Evolutionary conservation across 1,139 yeast species (phyloP).

Genomic region (Scheffersomyces illinoinensis): DNA sequence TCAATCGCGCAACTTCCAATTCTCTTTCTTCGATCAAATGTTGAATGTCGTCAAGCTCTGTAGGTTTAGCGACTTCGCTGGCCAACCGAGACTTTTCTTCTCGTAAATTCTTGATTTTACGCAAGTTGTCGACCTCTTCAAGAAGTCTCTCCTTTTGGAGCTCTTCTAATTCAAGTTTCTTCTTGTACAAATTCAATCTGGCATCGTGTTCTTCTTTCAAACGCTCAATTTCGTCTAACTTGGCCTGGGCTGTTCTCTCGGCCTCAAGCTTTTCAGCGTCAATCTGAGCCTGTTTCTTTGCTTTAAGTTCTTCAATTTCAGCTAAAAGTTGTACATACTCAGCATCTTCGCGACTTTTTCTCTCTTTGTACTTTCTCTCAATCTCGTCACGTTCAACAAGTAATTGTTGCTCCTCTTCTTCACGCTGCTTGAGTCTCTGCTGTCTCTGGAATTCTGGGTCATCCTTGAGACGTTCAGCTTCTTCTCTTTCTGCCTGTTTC

Average conservation of each 20-base stretch:
- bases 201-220: constrained; percentile 37
- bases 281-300: constrained; percentile 22
- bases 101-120: constrained; percentile 38
- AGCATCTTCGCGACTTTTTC: constrained; percentile 21
- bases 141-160: constrained; percentile 35
- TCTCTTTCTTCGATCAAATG: constrained; percentile 38
- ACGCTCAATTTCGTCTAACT: constrained; percentile 34
- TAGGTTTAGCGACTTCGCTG: constrained; percentile 24
- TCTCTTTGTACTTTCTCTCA: constrained; percentile 27
- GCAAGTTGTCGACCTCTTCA: constrained; percentile 42
- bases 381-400: constrained; percentile 27
- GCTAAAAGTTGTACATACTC: constrained; percentile 20
- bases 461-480: constrained; percentile 20
- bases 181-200: constrained; percentile 28
- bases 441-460: constrained; percentile 31
- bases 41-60: constrained; percentile 31
- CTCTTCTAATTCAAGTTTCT: constrained; percentile 37
- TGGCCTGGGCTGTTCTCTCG: constrained; percentile 32
- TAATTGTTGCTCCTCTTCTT: constrained; percentile 27
- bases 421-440: constrained; percentile 27
- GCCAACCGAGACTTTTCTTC: constrained; percentile 39
- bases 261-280: constrained; percentile 33
- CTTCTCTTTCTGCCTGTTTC: constrained; percentile 18
- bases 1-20: constrained; percentile 34
- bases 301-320: constrained; percentile 34